These are phyloP conservation scores for Tetracladium setigerum DNA, from an alignment of 495 filamentous ascomycete genomes.

Conservation along the genomic window DNA sequence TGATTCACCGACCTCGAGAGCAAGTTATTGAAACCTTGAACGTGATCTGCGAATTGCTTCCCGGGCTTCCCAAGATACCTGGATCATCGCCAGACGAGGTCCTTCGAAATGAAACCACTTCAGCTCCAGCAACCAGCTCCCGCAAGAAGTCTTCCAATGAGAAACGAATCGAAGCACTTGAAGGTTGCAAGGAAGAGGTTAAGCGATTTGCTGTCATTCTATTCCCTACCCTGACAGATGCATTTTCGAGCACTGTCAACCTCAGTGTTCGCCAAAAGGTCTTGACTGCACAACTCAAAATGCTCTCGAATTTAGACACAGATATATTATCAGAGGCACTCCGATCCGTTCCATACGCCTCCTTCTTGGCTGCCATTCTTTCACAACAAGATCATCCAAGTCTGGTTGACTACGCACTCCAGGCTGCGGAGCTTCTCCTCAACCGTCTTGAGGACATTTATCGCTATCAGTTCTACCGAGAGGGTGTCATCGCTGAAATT, in stretches of 20 bases:
- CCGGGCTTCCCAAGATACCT: conserved; percentile 46
- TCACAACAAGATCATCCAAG: conserved; percentile 91
- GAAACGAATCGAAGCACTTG: conserved; percentile 68
- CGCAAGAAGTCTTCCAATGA: conserved; percentile 60
- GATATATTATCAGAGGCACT: conserved; percentile 79
- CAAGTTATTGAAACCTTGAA: conserved; percentile 97
- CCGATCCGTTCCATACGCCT: conserved; percentile 92
- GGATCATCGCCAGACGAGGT: conserved; percentile 46
- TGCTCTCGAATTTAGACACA: conserved; percentile 90
- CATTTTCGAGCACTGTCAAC: conserved; percentile 97
- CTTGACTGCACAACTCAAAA: conserved; percentile 88
- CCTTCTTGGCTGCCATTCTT: conserved; percentile 89
- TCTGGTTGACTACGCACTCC: conserved; percentile 76
- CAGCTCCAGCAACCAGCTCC: conserved; percentile 20
- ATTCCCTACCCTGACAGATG: conserved; percentile 94
- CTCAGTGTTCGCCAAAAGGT: conserved; percentile 97
- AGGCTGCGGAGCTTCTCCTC: conserved; percentile 82
- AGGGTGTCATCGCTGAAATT: conserved; percentile 93
- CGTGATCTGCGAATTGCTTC: conserved; percentile 93
- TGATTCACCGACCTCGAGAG: conserved; percentile 94
- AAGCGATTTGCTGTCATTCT: conserved; percentile 89
- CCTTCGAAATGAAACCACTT: conserved; percentile 26
- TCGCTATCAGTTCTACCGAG: conserved; percentile 92
- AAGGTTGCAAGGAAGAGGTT: conserved; percentile 75
- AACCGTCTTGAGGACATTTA: conserved; percentile 80